Evolutionary conservation across 805 yeast genomes (phyloP).

Genomic region (Ogataea parapolymorpha): DNA sequence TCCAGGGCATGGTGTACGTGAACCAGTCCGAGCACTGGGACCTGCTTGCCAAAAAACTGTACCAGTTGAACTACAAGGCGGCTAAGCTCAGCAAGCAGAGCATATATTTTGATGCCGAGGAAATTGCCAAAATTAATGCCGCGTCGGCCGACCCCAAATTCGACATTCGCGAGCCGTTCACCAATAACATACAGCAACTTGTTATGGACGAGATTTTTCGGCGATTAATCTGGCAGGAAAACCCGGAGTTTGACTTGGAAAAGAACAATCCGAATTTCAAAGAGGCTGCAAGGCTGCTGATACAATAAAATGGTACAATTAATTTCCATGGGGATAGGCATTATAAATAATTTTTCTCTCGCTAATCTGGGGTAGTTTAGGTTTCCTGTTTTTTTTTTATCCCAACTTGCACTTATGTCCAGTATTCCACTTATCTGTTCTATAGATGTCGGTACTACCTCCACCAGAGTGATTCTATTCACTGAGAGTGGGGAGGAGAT

Average conservation of each 20-base stretch:
- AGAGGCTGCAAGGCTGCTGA: conserved; percentile 12
- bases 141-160: conserved; percentile 5
- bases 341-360: not conserved
- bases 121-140: conserved; percentile 7
- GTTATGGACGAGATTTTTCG: conserved; percentile 13
- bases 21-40: conserved; percentile 11
- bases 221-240: conserved; percentile 12
- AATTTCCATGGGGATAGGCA: not conserved
- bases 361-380: conserved; percentile 5
- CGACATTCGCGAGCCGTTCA: conserved; percentile 14
- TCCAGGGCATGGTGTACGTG: conserved; percentile 1
- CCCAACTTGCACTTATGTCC: conserved; percentile 1
- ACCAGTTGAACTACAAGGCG: conserved; percentile 8
- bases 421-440: conserved; percentile 52
- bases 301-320: not conserved
- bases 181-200: conserved; percentile 11
- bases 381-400: not conserved
- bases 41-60: conserved; percentile 13
- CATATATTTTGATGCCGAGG: conserved; percentile 2
- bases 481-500: conserved; percentile 69
- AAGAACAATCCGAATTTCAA: conserved; percentile 8
- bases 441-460: conserved; percentile 88
- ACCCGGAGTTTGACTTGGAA: conserved; percentile 11
- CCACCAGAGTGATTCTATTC: conserved; percentile 84
- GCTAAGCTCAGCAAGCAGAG: not conserved